These are phyloP conservation scores for Clonostachys sp. DNA, from an alignment of 2,329 filamentous ascomycete genomes.

Conservation along the genomic window DNA sequence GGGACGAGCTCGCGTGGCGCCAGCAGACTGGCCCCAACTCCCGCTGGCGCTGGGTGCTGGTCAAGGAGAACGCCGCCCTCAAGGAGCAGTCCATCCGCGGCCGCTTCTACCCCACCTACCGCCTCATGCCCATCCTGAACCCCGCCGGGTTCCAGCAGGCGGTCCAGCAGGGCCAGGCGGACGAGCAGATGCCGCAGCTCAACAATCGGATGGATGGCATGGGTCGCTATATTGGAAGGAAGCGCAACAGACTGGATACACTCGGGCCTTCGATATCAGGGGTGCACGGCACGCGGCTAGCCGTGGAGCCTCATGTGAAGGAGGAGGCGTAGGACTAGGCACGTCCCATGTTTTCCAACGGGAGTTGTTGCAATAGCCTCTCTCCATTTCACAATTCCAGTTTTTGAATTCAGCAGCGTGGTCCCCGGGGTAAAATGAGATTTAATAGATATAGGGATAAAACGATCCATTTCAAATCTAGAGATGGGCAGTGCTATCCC, in stretches of 20 bases:
- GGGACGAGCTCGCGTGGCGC: slow-evolving; percentile 33
- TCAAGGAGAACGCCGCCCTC: slow-evolving; percentile 38
- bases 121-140: slow-evolving; percentile 45
- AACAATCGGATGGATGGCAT: slow-evolving; percentile 46
- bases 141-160: slow-evolving; percentile 28
- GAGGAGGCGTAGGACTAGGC: slow-evolving; percentile 10
- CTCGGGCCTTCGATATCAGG: slow-evolving; percentile 31
- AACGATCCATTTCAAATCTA: no score
- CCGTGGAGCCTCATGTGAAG: slow-evolving; percentile 25
- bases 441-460: no score
- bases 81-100: slow-evolving; percentile 44
- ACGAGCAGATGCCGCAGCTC: slow-evolving; percentile 40
- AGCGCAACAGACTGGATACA: slow-evolving; percentile 32
- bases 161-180: slow-evolving; percentile 29
- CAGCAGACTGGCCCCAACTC: slow-evolving; percentile 21
- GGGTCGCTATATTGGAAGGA: slow-evolving; percentile 33
- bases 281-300: slow-evolving; percentile 22
- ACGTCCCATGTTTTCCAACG: no score
- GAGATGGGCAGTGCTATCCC: no score
- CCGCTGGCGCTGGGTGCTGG: slow-evolving; percentile 31
- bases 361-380: no score
- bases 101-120: slow-evolving; percentile 53
- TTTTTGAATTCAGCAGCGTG: no score
- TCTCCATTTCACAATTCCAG: no score
- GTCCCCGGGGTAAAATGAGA: no score